Conservation (phyloP, 1,284 basidiomycete genomes). For the Fereydounia khargensis region DNA sequence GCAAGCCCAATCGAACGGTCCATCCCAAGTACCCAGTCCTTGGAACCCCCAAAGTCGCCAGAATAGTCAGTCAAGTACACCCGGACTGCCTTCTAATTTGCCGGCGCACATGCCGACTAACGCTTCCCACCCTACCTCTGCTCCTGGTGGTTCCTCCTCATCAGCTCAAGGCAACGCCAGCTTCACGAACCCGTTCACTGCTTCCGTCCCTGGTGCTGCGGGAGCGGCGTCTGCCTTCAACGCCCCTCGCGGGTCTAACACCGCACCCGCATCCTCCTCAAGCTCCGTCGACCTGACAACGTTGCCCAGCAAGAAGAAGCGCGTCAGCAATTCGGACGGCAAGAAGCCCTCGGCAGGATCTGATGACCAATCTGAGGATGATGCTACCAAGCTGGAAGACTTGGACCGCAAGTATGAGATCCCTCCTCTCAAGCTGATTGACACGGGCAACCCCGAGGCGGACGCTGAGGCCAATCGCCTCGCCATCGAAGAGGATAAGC, state of each 20-base stretch:
- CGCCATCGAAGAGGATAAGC: slow-evolving; percentile 75
- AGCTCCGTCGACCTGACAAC: slow-evolving; percentile 6
- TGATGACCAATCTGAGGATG: slow-evolving; percentile 17
- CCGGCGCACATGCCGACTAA: too few relatives aligned
- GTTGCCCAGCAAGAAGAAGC: slow-evolving; percentile 31
- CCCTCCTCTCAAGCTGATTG: slow-evolving; percentile 50
- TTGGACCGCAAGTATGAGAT: slow-evolving; percentile 38
- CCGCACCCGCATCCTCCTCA: too few relatives aligned
- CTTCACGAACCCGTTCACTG: too few relatives aligned
- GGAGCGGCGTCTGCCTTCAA: too few relatives aligned
- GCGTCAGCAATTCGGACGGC: slow-evolving; percentile 30
- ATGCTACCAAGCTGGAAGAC: slow-evolving; percentile 13
- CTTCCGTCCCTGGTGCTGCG: too few relatives aligned
- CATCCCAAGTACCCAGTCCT: neutral
- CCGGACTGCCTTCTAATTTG: too few relatives aligned
- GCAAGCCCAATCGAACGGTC: neutral
- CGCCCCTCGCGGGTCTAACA: too few relatives aligned
- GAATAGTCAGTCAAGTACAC: too few relatives aligned
- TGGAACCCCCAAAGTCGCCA: neutral
- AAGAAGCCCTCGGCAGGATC: slow-evolving; percentile 8
- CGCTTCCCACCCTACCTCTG: too few relatives aligned
- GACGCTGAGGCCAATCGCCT: slow-evolving; percentile 60
- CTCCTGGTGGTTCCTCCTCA: too few relatives aligned
- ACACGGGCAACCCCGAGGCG: slow-evolving; percentile 55
- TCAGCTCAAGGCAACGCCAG: too few relatives aligned